phyloP scores from a whole-genome alignment of 2,329 filamentous ascomycete species.

The Hymenoscyphus fructigenus region DNA sequence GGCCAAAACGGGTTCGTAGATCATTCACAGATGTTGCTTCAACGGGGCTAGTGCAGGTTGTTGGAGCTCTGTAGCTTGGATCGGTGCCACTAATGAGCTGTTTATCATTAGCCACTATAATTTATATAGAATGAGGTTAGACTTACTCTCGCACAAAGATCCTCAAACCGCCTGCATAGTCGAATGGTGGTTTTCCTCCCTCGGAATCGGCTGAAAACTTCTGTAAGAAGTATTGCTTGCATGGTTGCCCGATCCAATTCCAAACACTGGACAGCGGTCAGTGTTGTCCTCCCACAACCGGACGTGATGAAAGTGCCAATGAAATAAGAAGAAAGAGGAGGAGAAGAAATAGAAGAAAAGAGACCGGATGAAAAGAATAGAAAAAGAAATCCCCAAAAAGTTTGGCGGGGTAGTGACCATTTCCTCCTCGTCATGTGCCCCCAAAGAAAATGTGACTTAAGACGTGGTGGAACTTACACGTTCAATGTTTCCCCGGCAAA shows the following conservation, averaged over 20 bases:
- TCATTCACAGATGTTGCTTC: constrained; percentile 20
- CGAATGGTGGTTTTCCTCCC: constrained; percentile 30
- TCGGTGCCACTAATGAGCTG: constrained; percentile 26
- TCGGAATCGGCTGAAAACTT: constrained; percentile 34
- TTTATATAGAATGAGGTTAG: neutral
- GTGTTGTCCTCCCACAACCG: neutral
- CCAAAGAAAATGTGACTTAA: neutral
- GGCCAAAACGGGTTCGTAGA: constrained; percentile 24
- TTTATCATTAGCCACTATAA: constrained; percentile 8
- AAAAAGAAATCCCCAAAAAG: constrained; percentile 1
- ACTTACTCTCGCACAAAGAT: constrained; percentile 32
- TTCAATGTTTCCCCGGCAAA: constrained; percentile 31
- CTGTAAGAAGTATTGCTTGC: constrained; percentile 36
- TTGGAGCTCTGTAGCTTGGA: constrained; percentile 15
- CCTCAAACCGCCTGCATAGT: constrained; percentile 32
- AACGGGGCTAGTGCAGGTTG: constrained; percentile 18
- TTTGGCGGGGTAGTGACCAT: neutral
- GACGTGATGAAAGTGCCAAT: neutral
- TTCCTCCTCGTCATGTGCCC: constrained; percentile 1
- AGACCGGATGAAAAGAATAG: neutral
- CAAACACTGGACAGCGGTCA: constrained; percentile 20
- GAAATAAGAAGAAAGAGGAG: neutral
- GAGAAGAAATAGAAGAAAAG: neutral
- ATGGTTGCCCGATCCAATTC: constrained; percentile 32
- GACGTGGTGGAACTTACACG: constrained; percentile 22